Percentiles rank a stretch among this genome's conserved stretches.
Evolutionary conservation across 2,329 filamentous ascomycete genomes (phyloP).

Genomic region (Lasiodiplodia theobromae): DNA sequence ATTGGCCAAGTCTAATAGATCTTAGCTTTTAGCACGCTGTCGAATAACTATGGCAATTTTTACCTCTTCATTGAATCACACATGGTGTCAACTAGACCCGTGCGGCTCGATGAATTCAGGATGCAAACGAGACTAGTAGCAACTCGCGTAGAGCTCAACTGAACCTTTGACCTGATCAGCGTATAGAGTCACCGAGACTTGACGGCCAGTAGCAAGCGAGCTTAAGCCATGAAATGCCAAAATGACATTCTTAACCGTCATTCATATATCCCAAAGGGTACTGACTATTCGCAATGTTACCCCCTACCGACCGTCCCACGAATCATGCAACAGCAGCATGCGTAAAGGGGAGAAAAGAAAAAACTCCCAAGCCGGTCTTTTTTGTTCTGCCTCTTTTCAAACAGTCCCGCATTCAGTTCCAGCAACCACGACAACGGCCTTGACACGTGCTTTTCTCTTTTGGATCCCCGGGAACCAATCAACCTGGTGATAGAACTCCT

Average conservation of each 20-base stretch:
- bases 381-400: neutral
- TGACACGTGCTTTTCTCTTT: conserved; percentile 2
- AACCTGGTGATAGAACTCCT: conserved; percentile 13
- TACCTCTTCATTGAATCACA: neutral
- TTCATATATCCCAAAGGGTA: conserved; percentile 6
- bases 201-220: neutral
- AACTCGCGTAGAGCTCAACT: neutral
- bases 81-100: no score
- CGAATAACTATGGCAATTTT: neutral
- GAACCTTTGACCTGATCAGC: neutral
- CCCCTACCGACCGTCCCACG: neutral
- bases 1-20: neutral
- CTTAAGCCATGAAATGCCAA: neutral
- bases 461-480: neutral
- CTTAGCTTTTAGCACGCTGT: neutral
- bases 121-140: neutral
- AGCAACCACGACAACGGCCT: neutral
- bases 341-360: neutral
- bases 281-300: conserved; percentile 2
- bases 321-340: conserved; percentile 4
- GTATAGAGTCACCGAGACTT: neutral
- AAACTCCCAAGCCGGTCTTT: conserved; percentile 2
- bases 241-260: conserved; percentile 9
- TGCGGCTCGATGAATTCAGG: no score
- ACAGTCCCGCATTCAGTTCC: neutral